Conservation (phyloP, 2,329 filamentous ascomycete genomes). For the Phaeosphaeriaceae sp. region DNA sequence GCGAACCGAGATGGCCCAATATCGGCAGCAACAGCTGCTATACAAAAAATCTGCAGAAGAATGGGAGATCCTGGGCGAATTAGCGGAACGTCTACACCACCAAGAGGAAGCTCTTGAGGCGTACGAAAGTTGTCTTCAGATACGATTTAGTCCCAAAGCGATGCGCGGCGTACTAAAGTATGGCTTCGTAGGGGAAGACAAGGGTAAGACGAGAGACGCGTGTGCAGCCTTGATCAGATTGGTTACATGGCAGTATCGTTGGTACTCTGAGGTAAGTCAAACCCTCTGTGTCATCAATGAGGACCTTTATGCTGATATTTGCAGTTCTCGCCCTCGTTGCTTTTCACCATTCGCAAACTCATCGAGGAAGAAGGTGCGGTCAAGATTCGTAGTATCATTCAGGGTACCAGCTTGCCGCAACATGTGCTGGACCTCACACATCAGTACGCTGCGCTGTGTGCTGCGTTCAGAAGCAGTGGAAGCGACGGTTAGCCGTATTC, state of each 20-base stretch:
- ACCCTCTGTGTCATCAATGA: background rate
- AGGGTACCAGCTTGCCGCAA: conserved; percentile 92
- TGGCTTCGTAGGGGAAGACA: conserved; percentile 68
- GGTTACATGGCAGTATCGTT: conserved; percentile 97
- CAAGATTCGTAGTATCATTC: conserved; percentile 96
- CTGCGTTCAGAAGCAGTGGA: conserved; percentile 92
- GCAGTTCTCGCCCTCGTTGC: conserved; percentile 86
- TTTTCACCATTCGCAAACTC: conserved; percentile 85
- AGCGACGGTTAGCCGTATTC: conserved; percentile 71
- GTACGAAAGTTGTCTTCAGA: conserved; percentile 83
- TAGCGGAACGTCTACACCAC: conserved; percentile 93
- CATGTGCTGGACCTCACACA: conserved; percentile 93
- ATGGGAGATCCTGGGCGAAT: conserved; percentile 95
- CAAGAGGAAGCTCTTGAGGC: conserved; percentile 90
- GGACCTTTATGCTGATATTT: conserved; percentile 1
- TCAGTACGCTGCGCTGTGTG: conserved; percentile 92
- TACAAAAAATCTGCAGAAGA: conserved; percentile 98
- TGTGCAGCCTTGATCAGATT: conserved; percentile 86
- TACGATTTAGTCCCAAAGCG: conserved; percentile 92
- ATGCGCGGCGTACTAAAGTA: conserved; percentile 80
- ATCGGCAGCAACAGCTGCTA: conserved; percentile 87
- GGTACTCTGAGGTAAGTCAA: conserved; percentile 84
- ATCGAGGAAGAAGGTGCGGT: conserved; percentile 98
- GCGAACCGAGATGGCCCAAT: conserved; percentile 97
- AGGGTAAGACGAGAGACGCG: conserved; percentile 79